A percentile compares a stretch with the other conserved stretches of the same genome.
Conservation (phyloP, 2,329 filamentous ascomycete species). For the Chlorencoelia australis region DNA sequence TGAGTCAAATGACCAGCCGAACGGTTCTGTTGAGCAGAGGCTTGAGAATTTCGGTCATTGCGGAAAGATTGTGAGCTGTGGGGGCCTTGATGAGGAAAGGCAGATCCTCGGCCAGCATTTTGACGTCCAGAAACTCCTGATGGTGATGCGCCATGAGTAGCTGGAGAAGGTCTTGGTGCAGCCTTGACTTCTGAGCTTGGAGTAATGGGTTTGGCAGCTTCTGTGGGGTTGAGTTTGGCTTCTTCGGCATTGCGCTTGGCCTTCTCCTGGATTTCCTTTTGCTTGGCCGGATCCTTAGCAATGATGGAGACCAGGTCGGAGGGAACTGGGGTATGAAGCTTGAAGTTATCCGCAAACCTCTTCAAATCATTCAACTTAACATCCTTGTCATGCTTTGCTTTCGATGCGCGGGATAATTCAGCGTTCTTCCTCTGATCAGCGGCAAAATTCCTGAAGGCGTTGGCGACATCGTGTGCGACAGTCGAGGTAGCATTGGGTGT, state of each 20-base stretch:
- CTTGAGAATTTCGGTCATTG: slow-evolving; percentile 15
- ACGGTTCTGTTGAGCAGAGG: slow-evolving; percentile 16
- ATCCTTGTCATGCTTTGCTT: slow-evolving; percentile 68
- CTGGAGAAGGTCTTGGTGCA: slow-evolving; percentile 31
- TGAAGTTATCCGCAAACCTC: slow-evolving; percentile 91
- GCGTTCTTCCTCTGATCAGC: slow-evolving; percentile 43
- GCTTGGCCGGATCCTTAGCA: slow-evolving; percentile 91
- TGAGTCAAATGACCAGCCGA: slow-evolving; percentile 16
- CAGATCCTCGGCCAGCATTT: slow-evolving; percentile 25
- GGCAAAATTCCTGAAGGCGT: slow-evolving; percentile 55
- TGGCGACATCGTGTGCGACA: slow-evolving; percentile 51
- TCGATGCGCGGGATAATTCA: slow-evolving; percentile 46
- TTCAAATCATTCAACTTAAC: slow-evolving; percentile 89
- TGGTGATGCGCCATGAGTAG: slow-evolving; percentile 35
- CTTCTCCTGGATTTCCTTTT: slow-evolving; percentile 85
- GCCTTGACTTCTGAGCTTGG: slow-evolving; percentile 37
- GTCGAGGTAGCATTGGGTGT: slow-evolving; percentile 47
- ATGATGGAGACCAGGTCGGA: slow-evolving; percentile 88
- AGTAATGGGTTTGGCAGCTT: slow-evolving; percentile 33
- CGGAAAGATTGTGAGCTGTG: slow-evolving; percentile 29
- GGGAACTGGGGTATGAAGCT: slow-evolving; percentile 85
- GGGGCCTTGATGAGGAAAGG: slow-evolving; percentile 35
- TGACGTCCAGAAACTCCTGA: slow-evolving; percentile 21
- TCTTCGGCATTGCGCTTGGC: slow-evolving; percentile 67
- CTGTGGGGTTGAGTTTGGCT: slow-evolving; percentile 35